Percentiles rank a stretch among this genome's conserved stretches.
Conservation (phyloP, 2,329 filamentous ascomycete species). For the Fusarium nisikadoi region DNA sequence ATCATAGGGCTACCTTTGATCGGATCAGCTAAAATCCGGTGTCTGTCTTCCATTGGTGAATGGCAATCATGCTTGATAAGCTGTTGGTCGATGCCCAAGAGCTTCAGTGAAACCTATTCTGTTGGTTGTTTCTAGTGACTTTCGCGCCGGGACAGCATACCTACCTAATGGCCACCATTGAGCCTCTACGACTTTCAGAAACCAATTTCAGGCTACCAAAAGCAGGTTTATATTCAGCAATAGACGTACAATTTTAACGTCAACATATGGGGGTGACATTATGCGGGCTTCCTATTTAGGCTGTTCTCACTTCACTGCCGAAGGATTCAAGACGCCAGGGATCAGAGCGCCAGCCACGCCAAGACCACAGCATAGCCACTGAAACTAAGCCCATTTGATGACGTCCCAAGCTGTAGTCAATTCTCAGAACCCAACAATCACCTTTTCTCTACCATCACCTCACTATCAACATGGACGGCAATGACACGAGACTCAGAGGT, state of each 20-base stretch:
- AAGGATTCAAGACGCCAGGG: neutral
- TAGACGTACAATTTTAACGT: neutral
- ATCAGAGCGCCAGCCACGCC: neutral
- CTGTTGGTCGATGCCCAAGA: neutral
- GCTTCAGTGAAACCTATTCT: neutral
- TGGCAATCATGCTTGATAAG: neutral
- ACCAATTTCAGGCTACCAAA: neutral
- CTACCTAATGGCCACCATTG: neutral
- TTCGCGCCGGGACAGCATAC: no score
- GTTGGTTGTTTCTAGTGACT: no score
- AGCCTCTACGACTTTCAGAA: neutral
- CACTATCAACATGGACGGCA: neutral
- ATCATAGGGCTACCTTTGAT: neutral
- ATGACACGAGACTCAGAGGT: neutral
- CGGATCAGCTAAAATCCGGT: neutral
- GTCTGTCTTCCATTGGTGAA: neutral
- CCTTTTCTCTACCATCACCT: neutral
- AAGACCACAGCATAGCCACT: neutral
- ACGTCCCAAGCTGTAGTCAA: neutral
- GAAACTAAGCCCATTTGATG: neutral
- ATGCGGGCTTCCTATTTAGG: neutral
- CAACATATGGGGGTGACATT: no score
- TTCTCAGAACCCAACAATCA: neutral
- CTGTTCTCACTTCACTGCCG: neutral
- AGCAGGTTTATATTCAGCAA: no score